Evolutionary conservation across 257 asterid species (phyloP).

Genomic region (Forsythia viridissima): DNA sequence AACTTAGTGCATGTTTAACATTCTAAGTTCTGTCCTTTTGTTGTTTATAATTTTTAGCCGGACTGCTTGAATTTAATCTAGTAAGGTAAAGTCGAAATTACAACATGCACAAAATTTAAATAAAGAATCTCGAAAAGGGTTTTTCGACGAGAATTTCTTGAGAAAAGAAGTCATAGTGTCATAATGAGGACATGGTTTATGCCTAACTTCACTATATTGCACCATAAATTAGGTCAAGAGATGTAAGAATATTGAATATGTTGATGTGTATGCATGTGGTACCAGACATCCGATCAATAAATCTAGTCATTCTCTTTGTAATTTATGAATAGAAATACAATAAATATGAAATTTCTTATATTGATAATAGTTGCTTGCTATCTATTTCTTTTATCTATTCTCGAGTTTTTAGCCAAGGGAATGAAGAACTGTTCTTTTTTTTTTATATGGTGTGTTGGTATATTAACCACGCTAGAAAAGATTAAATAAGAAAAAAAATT

Average conservation of each 20-base stretch:
- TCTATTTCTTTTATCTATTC: not conserved
- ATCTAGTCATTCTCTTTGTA: too few relatives aligned
- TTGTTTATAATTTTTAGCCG: conserved; percentile 45
- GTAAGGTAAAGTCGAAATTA: not conserved
- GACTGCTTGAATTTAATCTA: conserved; percentile 23
- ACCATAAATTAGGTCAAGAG: not conserved
- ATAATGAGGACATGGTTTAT: not conserved
- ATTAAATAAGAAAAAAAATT: not conserved
- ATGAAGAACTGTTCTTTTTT: not conserved
- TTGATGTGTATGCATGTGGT: too few relatives aligned
- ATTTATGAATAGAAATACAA: not conserved
- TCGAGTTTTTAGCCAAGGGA: not conserved
- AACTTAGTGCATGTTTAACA: conserved; percentile 31
- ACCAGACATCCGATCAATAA: too few relatives aligned
- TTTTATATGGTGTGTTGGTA: not conserved
- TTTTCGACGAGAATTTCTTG: not conserved
- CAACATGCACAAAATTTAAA: not conserved
- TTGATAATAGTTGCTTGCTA: not conserved
- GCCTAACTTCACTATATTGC: not conserved
- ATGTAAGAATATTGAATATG: not conserved
- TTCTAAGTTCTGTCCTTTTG: conserved; percentile 48
- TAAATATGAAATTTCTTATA: too few relatives aligned
- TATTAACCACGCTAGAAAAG: not conserved
- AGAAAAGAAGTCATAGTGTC: not conserved
- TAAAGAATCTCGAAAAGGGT: not conserved